A percentile compares a stretch with the other conserved stretches of the same genome.
Evolutionary conservation across 768 basidiomycete species (phyloP).

Genomic region (Auricularia cornea): DNA sequence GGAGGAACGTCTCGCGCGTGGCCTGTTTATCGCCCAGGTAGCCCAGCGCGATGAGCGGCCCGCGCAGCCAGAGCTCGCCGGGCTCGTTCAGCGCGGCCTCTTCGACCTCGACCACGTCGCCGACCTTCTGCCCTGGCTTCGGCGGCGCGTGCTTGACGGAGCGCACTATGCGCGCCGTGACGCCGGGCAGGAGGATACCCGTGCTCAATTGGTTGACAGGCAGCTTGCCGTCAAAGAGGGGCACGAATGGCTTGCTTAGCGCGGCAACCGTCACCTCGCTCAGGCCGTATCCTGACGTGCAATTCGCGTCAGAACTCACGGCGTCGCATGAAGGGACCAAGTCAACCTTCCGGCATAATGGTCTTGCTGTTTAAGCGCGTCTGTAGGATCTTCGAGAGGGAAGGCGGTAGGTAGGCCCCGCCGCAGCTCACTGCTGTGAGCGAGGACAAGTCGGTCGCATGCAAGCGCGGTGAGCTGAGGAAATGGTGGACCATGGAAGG

Average conservation of each 20-base stretch:
- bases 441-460: slow-evolving; percentile 44
- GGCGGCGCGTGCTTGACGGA: not conserved
- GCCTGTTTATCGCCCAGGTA: slow-evolving; percentile 69
- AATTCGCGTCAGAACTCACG: not conserved
- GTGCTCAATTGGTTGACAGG: slow-evolving; percentile 9
- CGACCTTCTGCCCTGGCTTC: not conserved
- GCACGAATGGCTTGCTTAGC: not conserved
- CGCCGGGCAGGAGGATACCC: slow-evolving; percentile 54
- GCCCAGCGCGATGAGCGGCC: slow-evolving; percentile 50
- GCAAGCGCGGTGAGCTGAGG: slow-evolving; percentile 41
- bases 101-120: slow-evolving; percentile 38
- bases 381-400: slow-evolving; percentile 37
- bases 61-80: slow-evolving; percentile 57
- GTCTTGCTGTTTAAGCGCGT: slow-evolving; percentile 28
- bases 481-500: slow-evolving; percentile 62
- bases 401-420: slow-evolving; percentile 59
- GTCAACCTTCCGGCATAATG: slow-evolving; percentile 40
- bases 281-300: not conserved
- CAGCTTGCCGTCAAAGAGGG: not conserved
- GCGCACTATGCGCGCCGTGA: slow-evolving; percentile 54
- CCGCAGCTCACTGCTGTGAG: slow-evolving; percentile 40
- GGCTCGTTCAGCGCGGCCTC: slow-evolving; percentile 48
- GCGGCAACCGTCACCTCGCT: not conserved
- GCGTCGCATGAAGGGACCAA: not conserved
- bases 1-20: slow-evolving; percentile 53